These are phyloP conservation scores for Pyrenochaeta sp. DNA, from an alignment of 2,329 filamentous ascomycete species.

Conservation along the genomic window DNA sequence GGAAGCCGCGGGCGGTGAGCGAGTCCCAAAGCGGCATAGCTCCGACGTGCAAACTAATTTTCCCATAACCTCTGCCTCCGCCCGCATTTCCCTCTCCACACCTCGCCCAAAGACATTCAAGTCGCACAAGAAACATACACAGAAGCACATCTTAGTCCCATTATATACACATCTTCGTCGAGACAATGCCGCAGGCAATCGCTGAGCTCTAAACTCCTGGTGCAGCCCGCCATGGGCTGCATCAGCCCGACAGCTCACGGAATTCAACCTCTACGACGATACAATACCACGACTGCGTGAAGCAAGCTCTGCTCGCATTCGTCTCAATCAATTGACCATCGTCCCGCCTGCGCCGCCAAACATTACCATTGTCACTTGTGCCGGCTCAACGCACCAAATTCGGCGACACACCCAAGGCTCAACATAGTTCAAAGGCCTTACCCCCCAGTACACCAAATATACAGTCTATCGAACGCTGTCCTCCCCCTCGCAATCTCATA, in stretches of 20 bases:
- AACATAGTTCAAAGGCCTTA: conserved; percentile 49
- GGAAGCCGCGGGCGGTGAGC: conserved; percentile 15
- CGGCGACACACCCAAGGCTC: conserved; percentile 44
- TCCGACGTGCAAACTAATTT: conserved; percentile 35
- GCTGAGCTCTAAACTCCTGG: conserved; percentile 74
- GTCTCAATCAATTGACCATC: conserved; percentile 43
- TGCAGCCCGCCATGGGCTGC: conserved; percentile 25
- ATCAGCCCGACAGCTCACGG: conserved; percentile 84
- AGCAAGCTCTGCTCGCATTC: conserved; percentile 44
- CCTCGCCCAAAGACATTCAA: conserved; percentile 51
- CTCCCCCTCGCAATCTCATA: conserved; percentile 14
- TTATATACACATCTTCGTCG: conserved; percentile 51
- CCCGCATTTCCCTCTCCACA: conserved; percentile 42
- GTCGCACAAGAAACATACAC: conserved; percentile 44
- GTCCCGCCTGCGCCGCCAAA: conserved; percentile 43
- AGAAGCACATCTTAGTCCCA: conserved; percentile 33
- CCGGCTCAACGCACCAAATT: conserved; percentile 41
- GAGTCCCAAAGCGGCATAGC: conserved; percentile 28
- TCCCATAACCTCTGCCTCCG: conserved; percentile 35
- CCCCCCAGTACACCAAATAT: conserved; percentile 43
- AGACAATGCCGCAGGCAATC: conserved; percentile 59
- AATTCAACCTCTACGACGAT: conserved; percentile 63
- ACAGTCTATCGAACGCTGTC: conserved; percentile 37
- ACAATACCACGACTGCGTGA: conserved; percentile 46
- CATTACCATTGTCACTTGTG: conserved; percentile 43